Evolutionary conservation across 1,284 basidiomycete genomes (phyloP), one percentile per base, ranked within the genome.

Genomic region (Mycosarcoma mackinlayi): DNA sequence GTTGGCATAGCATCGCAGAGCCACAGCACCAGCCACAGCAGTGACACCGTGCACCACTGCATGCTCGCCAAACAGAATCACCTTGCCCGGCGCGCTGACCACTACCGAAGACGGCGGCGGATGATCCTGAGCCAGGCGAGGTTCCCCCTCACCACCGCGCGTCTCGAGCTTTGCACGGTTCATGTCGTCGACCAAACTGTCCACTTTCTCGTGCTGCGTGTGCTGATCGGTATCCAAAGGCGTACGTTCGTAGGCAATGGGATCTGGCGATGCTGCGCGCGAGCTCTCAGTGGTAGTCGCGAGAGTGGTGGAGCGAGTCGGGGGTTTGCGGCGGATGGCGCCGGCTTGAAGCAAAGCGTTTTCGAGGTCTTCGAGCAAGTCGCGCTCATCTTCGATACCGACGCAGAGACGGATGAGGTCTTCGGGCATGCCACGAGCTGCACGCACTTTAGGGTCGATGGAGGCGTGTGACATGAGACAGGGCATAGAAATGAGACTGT

Each of bases 401-500:
- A 98, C 93, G 81, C 96, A 99, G 31, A 98, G 88, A 44, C 96
- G 92, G 79, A 99, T 98, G 56, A 99, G 88, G 84, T 98, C 93
- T 83, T 99, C 96, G 24, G 95, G 96, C 27, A 99, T 87, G 45
- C 94, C 93, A 61, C 96, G 91, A 51, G 90, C 94, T 25, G 93
- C 93, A 33, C 96, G 91, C 21, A 90, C 89, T 31, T 92, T 92
- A 28, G 95, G 89, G 79, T 97, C 94, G 76, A 99, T 99, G 35
- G 94, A 98, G 25, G 96, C 94, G 84, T 99, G 96, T 24, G 93
- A 96, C 96, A 99, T 98, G 75, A 94, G 89, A 84, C 96, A 98
- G 40, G 96, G 96, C 96, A 99, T 98, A 76, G 92, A 94, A 84
- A 98, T 98, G 82, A 99, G 85, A 80, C 91, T 93, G 86, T 99